phyloP scores from a whole-genome alignment of 129 eudicot species.

The Escallonia rubra region DNA sequence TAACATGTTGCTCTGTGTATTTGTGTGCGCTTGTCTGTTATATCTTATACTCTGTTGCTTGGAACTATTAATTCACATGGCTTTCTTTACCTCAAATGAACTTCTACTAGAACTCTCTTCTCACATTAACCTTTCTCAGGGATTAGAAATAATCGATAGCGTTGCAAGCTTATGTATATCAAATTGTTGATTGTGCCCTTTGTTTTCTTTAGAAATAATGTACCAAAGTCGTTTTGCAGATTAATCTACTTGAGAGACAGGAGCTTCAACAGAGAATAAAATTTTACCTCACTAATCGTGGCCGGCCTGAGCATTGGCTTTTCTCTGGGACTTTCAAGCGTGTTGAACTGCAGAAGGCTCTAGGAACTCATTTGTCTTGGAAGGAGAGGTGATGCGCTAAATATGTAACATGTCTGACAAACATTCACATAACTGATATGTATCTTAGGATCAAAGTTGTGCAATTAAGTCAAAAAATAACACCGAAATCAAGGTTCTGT shows the following conservation, averaged over 20 bases:
- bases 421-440: not conserved
- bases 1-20: too few species aligned
- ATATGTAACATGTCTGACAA: not conserved
- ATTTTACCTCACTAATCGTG: slow-evolving; percentile 63
- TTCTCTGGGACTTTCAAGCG: slow-evolving; percentile 72
- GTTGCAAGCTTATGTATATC: too few species aligned
- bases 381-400: slow-evolving; percentile 69
- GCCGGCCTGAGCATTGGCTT: slow-evolving; percentile 94
- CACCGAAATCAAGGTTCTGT: not conserved
- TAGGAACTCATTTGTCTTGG: slow-evolving; percentile 93
- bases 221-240: slow-evolving; percentile 32
- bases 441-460: not conserved
- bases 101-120: too few species aligned
- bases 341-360: slow-evolving; percentile 78
- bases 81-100: too few species aligned
- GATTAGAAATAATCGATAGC: too few species aligned
- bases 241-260: slow-evolving; percentile 81
- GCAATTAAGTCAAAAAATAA: not conserved
- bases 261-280: slow-evolving; percentile 92
- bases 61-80: too few species aligned
- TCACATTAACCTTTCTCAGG: too few species aligned
- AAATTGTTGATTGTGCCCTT: too few species aligned
- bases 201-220: not conserved
- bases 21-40: too few species aligned
- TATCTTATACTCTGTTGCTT: too few species aligned